A percentile compares a stretch with the other conserved stretches of the same genome.
Conservation (phyloP, 495 filamentous ascomycete species). For the Penicillium ochrochloron region DNA sequence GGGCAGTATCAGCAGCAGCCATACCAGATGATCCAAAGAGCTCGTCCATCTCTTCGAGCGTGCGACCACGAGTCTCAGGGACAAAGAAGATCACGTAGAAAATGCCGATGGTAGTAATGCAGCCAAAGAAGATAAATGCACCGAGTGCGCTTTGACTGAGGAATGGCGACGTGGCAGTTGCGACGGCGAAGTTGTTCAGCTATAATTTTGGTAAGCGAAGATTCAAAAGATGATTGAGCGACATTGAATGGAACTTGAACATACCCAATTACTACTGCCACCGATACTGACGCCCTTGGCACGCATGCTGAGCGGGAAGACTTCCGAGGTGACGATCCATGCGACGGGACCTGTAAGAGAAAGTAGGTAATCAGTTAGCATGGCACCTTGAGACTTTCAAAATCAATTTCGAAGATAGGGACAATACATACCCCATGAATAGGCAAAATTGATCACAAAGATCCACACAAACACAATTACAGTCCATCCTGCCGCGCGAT, state of each 20-base stretch:
- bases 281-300: constrained; percentile 51
- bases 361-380: not conserved
- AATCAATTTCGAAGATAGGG: not conserved
- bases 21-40: constrained; percentile 50
- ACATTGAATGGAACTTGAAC: not conserved
- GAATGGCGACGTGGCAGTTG: constrained; percentile 45
- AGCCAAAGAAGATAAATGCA: constrained; percentile 54
- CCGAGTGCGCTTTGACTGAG: constrained; percentile 40
- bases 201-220: constrained; percentile 26
- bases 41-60: constrained; percentile 59
- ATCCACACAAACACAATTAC: not conserved
- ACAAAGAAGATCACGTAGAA: constrained; percentile 56
- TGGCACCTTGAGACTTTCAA: not conserved
- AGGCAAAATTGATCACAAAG: not conserved
- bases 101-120: constrained; percentile 51
- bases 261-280: constrained; percentile 34
- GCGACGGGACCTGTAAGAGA: constrained; percentile 31
- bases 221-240: not conserved
- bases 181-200: constrained; percentile 57
- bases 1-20: constrained; percentile 37
- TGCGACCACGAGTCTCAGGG: constrained; percentile 61
- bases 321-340: constrained; percentile 51
- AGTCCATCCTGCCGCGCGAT: not conserved
- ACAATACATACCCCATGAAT: not conserved
- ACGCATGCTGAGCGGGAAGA: constrained; percentile 52